Evolutionary conservation across 2,329 filamentous ascomycete species (phyloP).

Genomic region (Rugonectria rugulosa): DNA sequence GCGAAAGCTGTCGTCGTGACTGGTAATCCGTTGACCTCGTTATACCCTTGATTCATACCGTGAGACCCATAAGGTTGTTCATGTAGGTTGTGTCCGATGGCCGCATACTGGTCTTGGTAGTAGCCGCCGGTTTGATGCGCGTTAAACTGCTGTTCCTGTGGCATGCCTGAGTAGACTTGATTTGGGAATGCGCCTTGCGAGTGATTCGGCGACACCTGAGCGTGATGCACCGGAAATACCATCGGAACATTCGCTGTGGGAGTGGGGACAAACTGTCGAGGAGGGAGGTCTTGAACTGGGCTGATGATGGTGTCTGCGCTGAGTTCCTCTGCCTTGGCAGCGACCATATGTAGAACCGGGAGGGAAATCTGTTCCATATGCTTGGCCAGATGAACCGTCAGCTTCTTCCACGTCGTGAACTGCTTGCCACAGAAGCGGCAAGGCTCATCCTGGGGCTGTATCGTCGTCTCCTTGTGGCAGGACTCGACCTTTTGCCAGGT

Average conservation of each 20-base stretch:
- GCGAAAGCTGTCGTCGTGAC: constrained; percentile 35
- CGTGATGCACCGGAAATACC: constrained; percentile 31
- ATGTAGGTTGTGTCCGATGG: constrained; percentile 39
- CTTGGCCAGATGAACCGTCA: constrained; percentile 91
- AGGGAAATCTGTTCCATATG: constrained; percentile 94
- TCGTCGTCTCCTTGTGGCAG: constrained; percentile 75
- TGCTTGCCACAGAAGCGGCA: constrained; percentile 87
- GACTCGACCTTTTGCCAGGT: constrained; percentile 81
- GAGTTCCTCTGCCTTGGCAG: constrained; percentile 54
- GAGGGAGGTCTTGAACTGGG: constrained; percentile 64
- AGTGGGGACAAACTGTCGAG: constrained; percentile 43
- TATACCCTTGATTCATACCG: constrained; percentile 37
- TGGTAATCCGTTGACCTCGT: constrained; percentile 34
- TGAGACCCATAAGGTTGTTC: constrained; percentile 37
- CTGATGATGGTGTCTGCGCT: constrained; percentile 72
- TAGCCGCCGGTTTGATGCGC: constrained; percentile 29
- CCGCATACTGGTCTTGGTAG: constrained; percentile 39
- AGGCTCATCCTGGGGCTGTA: constrained; percentile 74
- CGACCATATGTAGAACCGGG: constrained; percentile 73
- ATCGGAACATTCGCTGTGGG: constrained; percentile 33
- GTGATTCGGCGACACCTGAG: constrained; percentile 26
- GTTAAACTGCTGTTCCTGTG: constrained; percentile 28
- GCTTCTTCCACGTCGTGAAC: constrained; percentile 88
- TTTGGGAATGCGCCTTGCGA: constrained; percentile 33
- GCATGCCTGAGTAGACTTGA: constrained; percentile 39